Evolutionary conservation across 306 rosid genomes (phyloP).

Genomic region (Cucumis cinereus): DNA sequence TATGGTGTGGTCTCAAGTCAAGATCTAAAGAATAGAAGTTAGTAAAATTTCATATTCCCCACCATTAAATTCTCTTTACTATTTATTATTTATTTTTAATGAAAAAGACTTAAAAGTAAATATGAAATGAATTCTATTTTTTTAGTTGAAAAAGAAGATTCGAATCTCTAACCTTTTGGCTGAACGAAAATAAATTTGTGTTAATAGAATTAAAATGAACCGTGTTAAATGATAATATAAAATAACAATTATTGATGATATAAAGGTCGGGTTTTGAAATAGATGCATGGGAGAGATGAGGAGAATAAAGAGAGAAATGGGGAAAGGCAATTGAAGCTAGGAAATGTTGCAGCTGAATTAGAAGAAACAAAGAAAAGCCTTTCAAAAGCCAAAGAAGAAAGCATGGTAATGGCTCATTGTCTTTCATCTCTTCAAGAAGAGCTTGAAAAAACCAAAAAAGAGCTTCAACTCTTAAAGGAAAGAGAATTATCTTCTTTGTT

Average conservation of each 20-base stretch:
- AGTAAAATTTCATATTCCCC: too few relatives aligned
- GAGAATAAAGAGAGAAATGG: slow-evolving; percentile 15
- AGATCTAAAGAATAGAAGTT: too few relatives aligned
- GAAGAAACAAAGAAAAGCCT: slow-evolving; percentile 70
- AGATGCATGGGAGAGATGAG: slow-evolving; percentile 32
- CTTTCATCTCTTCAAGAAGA: slow-evolving; percentile 66
- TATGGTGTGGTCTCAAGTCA: too few relatives aligned
- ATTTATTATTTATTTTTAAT: too few relatives aligned
- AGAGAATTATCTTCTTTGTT: slow-evolving; percentile 14
- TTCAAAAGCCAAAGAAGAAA: slow-evolving; percentile 59
- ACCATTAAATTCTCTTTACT: too few relatives aligned
- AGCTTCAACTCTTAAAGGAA: slow-evolving; percentile 49
- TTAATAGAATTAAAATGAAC: too few relatives aligned
- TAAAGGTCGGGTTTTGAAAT: background rate
- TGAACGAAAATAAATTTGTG: too few relatives aligned
- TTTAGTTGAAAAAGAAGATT: too few relatives aligned
- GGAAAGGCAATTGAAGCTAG: slow-evolving; percentile 24
- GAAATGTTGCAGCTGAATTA: slow-evolving; percentile 55
- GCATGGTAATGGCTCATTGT: slow-evolving; percentile 70
- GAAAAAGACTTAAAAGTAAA: too few relatives aligned
- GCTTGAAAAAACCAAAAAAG: slow-evolving; percentile 60
- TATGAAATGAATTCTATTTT: too few relatives aligned
- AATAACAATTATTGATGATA: background rate
- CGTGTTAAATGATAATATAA: background rate
- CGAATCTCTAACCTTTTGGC: too few relatives aligned